A percentile compares a stretch with the other conserved stretches of the same genome.
Conservation (phyloP, 805 yeast species). For the Myxozyma neglecta region DNA sequence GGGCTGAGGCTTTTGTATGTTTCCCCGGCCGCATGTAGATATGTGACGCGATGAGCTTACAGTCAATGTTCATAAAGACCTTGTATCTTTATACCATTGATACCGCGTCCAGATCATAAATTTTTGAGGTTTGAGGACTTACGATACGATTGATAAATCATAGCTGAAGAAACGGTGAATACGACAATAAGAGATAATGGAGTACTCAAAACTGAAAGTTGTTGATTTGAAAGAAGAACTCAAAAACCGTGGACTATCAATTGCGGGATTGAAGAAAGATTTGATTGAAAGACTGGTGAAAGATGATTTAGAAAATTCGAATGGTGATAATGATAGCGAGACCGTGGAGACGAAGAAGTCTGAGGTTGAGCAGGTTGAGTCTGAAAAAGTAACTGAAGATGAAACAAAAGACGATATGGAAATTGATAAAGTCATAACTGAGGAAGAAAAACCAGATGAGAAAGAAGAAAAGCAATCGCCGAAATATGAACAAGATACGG, state of each 20-base stretch:
- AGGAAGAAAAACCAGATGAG: too few species aligned
- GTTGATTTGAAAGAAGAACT: constrained; percentile 79
- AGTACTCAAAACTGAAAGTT: constrained; percentile 46
- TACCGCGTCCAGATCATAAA: too few species aligned
- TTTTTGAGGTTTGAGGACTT: neutral
- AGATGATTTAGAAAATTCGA: constrained; percentile 43
- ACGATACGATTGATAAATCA: neutral
- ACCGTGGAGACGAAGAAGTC: neutral
- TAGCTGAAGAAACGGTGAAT: neutral
- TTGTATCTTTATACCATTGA: too few species aligned
- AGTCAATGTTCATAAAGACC: too few species aligned
- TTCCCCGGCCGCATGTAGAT: neutral
- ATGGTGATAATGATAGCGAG: neutral
- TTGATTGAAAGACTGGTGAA: constrained; percentile 64
- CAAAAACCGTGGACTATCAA: constrained; percentile 63
- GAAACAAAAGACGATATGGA: neutral
- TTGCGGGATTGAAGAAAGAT: constrained; percentile 80
- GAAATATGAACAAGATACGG: too few species aligned
- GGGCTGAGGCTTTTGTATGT: neutral
- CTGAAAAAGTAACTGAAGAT: neutral
- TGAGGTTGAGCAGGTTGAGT: neutral
- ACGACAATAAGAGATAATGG: constrained; percentile 8
- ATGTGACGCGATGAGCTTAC: neutral
- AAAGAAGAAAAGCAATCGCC: neutral
- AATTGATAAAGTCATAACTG: neutral